Evolutionary conservation across 2,329 filamentous ascomycete genomes (phyloP).

Genomic region (Ophiocordyceps sinensis): DNA sequence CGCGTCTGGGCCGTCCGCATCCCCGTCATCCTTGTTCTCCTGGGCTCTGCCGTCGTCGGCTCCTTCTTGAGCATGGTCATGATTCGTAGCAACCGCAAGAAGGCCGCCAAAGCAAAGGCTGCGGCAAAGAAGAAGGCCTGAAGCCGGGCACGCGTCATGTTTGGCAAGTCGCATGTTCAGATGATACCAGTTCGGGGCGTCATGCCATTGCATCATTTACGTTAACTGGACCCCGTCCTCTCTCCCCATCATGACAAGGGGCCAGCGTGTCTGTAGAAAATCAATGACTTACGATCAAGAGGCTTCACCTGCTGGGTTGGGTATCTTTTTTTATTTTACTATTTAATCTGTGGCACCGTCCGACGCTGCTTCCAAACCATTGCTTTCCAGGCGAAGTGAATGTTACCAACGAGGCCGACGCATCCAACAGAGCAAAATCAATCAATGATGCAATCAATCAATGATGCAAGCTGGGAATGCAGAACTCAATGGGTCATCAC

Average conservation of each 20-base stretch:
- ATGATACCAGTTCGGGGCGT: slow-evolving; percentile 3
- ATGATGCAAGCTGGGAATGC: not conserved
- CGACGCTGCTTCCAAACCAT: slow-evolving; percentile 6
- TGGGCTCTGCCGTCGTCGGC: slow-evolving; percentile 85
- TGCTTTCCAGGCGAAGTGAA: slow-evolving; percentile 11
- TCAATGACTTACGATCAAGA: too few species aligned
- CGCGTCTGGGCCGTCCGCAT: slow-evolving; percentile 98
- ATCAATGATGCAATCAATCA: slow-evolving; percentile 3
- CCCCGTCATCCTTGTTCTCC: slow-evolving; percentile 86
- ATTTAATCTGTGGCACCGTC: slow-evolving; percentile 11
- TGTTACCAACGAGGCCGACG: slow-evolving; percentile 13
- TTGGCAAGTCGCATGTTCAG: not conserved
- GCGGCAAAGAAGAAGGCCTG: slow-evolving; percentile 77
- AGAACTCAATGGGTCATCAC: slow-evolving; percentile 2
- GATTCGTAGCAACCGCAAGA: slow-evolving; percentile 98
- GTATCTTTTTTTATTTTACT: slow-evolving; percentile 22
- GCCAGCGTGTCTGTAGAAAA: too few species aligned
- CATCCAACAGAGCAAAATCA: slow-evolving; percentile 15
- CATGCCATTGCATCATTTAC: too few species aligned
- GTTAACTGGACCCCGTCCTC: too few species aligned
- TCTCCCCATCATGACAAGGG: too few species aligned
- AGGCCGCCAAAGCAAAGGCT: slow-evolving; percentile 82
- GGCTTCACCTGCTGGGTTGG: slow-evolving; percentile 4
- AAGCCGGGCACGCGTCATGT: slow-evolving; percentile 9
- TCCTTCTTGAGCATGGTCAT: slow-evolving; percentile 94